Conservation (phyloP, 2,329 filamentous ascomycete genomes). For the Neonectria coccinea region DNA sequence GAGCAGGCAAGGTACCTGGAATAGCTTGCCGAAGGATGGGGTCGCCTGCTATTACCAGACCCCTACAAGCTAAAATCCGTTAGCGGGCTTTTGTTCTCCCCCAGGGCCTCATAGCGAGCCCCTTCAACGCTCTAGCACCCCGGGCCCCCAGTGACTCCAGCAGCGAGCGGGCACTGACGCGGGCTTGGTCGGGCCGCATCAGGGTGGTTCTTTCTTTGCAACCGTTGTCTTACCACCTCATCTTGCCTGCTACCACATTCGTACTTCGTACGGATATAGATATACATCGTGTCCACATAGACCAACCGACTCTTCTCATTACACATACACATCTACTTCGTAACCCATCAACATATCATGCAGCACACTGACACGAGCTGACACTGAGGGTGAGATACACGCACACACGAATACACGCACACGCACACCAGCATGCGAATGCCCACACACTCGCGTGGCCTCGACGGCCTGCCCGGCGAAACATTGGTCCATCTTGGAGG, state of each 20-base stretch:
- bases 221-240: slow-evolving; percentile 3
- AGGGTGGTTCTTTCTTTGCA: slow-evolving; percentile 2
- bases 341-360: background rate
- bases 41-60: slow-evolving; percentile 35
- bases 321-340: background rate
- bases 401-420: slow-evolving; percentile 6
- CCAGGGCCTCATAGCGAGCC: slow-evolving; percentile 20
- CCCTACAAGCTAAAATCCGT: slow-evolving; percentile 35
- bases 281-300: background rate
- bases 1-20: slow-evolving; percentile 16
- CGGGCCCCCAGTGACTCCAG: slow-evolving; percentile 6
- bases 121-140: slow-evolving; percentile 7
- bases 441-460: slow-evolving; percentile 11
- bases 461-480: slow-evolving; percentile 31
- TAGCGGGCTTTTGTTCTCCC: slow-evolving; percentile 34
- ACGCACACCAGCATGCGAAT: background rate
- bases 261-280: background rate
- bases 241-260: background rate
- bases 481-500: slow-evolving; percentile 36
- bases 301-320: background rate
- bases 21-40: slow-evolving; percentile 40
- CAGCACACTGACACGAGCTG: slow-evolving; percentile 6
- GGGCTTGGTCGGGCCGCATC: slow-evolving; percentile 15
- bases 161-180: slow-evolving; percentile 14
- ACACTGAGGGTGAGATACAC: slow-evolving; percentile 8